Percentiles rank a stretch among this genome's conserved stretches.
These are phyloP conservation scores for Zygnema cylindricum DNA, from an alignment of 139 green algal genomes.

Conservation along the genomic window DNA sequence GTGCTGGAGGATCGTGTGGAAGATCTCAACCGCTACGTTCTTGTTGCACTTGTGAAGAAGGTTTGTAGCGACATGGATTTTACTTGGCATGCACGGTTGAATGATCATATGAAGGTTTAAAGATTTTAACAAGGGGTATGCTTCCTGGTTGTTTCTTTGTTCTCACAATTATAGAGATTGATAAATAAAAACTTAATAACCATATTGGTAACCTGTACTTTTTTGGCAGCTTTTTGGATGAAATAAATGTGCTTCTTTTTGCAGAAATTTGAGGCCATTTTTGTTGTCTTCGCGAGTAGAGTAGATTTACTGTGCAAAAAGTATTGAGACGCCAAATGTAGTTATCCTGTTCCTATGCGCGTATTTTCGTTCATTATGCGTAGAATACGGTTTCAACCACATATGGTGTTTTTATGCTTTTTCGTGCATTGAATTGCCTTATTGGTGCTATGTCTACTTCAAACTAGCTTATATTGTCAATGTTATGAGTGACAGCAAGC, in stretches of 20 bases:
- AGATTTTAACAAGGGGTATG: background rate
- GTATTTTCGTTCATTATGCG: no score
- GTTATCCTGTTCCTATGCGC: no score
- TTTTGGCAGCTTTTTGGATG: background rate
- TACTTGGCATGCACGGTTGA: no score
- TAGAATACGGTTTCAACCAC: no score
- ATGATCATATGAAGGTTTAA: no score
- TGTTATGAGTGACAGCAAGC: background rate
- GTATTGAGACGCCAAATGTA: no score
- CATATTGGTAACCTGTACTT: background rate
- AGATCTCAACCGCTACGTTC: background rate
- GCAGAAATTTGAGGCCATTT: no score
- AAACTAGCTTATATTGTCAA: background rate
- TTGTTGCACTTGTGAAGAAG: background rate
- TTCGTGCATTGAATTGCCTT: background rate
- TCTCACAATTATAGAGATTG: no score
- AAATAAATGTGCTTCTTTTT: background rate
- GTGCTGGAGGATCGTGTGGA: background rate
- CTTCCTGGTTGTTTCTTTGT: background rate
- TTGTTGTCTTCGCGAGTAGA: no score
- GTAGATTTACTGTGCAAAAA: no score
- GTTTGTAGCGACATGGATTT: no score
- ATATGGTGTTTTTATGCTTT: background rate
- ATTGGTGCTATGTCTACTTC: background rate
- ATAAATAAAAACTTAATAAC: no score